A percentile compares a stretch with the other conserved stretches of the same genome.
These are phyloP conservation scores for Fusarium nelsonii DNA, from an alignment of 2,329 filamentous ascomycete species.

Conservation along the genomic window DNA sequence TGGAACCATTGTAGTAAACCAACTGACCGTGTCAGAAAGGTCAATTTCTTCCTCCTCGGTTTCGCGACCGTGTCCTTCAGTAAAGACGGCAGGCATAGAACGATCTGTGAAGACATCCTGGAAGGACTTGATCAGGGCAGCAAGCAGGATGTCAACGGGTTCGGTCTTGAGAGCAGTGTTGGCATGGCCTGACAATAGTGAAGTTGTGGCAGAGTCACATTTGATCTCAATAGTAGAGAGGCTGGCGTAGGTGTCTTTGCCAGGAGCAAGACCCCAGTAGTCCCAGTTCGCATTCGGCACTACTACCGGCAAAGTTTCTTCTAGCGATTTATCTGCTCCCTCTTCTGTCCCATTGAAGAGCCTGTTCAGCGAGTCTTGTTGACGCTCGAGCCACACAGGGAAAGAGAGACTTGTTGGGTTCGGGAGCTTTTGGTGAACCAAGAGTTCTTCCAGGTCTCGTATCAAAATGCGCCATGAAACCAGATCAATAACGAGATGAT, in stretches of 20 bases:
- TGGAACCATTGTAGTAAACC: conserved; percentile 4
- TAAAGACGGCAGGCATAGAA: neutral
- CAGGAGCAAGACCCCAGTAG: conserved; percentile 5
- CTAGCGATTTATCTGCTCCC: neutral
- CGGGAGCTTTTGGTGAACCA: neutral
- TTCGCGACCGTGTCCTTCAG: conserved; percentile 6
- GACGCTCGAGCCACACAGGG: conserved; percentile 1
- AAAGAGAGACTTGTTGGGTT: conserved; percentile 5
- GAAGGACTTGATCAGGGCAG: neutral
- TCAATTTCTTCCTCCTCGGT: conserved; percentile 6
- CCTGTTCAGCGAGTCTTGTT: neutral
- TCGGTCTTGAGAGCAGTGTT: neutral
- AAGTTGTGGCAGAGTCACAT: neutral
- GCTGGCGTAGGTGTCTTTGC: neutral
- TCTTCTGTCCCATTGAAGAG: neutral
- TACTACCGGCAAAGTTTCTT: neutral
- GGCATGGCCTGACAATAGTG: neutral
- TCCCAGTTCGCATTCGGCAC: conserved; percentile 1
- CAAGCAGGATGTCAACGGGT: neutral
- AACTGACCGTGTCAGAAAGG: conserved; percentile 2
- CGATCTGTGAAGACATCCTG: neutral
- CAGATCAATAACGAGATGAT: conserved; percentile 7
- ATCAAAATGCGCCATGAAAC: conserved; percentile 3
- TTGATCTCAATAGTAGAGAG: conserved; percentile 1
- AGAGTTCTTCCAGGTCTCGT: conserved; percentile 3